Percentiles rank a stretch among this genome's conserved stretches.
Conservation (phyloP, 164 flowering plant genomes). For the Echeveria elegans region DNA sequence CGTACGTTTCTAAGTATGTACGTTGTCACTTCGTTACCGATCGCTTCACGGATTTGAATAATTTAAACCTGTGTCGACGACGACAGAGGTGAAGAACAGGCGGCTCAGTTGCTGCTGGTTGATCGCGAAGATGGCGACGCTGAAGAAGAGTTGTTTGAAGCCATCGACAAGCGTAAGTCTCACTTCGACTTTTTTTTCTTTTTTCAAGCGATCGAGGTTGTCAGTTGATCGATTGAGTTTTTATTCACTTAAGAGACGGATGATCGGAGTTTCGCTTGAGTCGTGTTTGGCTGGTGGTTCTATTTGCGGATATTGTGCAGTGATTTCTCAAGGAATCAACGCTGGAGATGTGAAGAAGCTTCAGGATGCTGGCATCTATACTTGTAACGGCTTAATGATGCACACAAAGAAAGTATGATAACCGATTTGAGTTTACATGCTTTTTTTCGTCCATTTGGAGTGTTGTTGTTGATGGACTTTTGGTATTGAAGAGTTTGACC, state of each 20-base stretch:
- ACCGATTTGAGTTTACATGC: neutral
- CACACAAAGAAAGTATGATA: conserved; percentile 97
- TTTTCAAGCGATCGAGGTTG: neutral
- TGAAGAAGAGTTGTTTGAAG: conserved; percentile 91
- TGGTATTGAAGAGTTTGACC: conserved; percentile 48
- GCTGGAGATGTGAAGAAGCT: conserved; percentile 98
- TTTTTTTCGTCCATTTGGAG: neutral
- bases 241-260: too few relatives aligned
- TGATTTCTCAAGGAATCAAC: conserved; percentile 87
- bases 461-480: neutral
- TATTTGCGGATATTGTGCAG: conserved; percentile 23
- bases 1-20: neutral
- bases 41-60: neutral
- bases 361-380: conserved; percentile 96
- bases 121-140: conserved; percentile 81
- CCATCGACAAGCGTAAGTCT: conserved; percentile 70
- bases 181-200: neutral
- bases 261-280: neutral
- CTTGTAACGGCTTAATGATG: conserved; percentile 99
- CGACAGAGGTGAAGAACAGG: conserved; percentile 65
- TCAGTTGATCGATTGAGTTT: neutral
- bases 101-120: conserved; percentile 69
- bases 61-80: neutral
- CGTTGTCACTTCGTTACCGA: neutral
- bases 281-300: neutral